These are phyloP conservation scores for Ceraceosorus bombacis DNA, from an alignment of 1,284 basidiomycete genomes.

Conservation along the genomic window DNA sequence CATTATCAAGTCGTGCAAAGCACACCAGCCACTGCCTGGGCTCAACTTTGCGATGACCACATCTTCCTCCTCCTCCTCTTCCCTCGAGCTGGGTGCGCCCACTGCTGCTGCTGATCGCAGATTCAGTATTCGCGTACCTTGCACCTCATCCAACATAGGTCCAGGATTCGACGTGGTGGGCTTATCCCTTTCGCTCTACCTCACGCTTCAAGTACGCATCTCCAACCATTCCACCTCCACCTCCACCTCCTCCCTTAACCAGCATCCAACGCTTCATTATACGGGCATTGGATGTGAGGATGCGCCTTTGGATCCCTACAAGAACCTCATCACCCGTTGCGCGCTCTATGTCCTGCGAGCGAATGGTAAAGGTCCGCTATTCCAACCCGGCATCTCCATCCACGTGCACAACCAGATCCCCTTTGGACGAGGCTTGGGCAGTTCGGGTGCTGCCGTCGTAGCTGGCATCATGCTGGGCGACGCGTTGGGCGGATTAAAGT, in stretches of 20 bases:
- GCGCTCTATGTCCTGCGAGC: slow-evolving; percentile 94
- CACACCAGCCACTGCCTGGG: background rate
- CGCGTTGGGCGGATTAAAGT: slow-evolving; percentile 66
- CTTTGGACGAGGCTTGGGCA: slow-evolving; percentile 92
- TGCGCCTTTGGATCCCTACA: slow-evolving; percentile 89
- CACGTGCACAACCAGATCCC: slow-evolving; percentile 87
- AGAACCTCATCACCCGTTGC: slow-evolving; percentile 94
- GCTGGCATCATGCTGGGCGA: slow-evolving; percentile 87
- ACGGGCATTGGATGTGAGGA: slow-evolving; percentile 80
- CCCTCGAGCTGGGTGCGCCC: background rate
- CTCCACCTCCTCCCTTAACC: slow-evolving; percentile 9
- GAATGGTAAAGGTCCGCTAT: slow-evolving; percentile 60
- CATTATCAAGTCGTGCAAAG: too few species aligned
- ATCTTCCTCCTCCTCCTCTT: slow-evolving; percentile 1
- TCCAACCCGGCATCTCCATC: slow-evolving; percentile 60
- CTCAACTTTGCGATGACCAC: background rate
- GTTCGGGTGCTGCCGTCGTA: slow-evolving; percentile 94
- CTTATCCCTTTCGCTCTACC: slow-evolving; percentile 80
- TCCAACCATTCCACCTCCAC: slow-evolving; percentile 16
- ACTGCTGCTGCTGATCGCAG: slow-evolving; percentile 2
- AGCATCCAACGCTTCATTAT: slow-evolving; percentile 64
- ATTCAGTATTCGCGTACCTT: slow-evolving; percentile 72
- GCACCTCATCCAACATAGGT: slow-evolving; percentile 95
- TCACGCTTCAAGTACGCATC: slow-evolving; percentile 62
- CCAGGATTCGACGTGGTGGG: slow-evolving; percentile 99